Conservation (phyloP, 2,329 filamentous ascomycete genomes). For the Zymoseptoria crescenta region DNA sequence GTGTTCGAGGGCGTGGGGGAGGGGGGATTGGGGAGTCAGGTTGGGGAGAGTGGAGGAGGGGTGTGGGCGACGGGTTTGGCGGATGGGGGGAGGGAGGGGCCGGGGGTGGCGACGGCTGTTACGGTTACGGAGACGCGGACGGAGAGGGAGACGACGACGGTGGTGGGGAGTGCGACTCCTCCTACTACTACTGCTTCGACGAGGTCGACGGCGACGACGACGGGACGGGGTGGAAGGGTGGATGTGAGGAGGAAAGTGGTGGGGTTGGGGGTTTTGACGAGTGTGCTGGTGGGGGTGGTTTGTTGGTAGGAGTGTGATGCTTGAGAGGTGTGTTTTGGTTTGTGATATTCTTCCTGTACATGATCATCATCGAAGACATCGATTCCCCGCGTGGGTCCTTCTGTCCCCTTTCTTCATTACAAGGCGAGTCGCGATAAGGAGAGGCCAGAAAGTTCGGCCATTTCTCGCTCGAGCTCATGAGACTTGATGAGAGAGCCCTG, state of each 20-base stretch:
- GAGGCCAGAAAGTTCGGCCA: too few relatives aligned
- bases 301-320: not conserved
- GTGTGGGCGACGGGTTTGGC: not conserved
- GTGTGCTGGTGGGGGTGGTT: not conserved
- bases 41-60: not conserved
- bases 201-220: not conserved
- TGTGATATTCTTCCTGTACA: not conserved
- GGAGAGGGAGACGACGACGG: not conserved
- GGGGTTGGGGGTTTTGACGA: not conserved
- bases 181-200: not conserved
- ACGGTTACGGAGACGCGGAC: not conserved
- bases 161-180: too few relatives aligned
- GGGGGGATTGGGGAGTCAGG: not conserved
- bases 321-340: not conserved
- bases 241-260: not conserved
- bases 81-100: not conserved
- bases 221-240: not conserved
- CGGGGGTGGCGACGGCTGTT: not conserved
- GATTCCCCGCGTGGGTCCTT: too few relatives aligned
- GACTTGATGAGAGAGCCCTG: too few relatives aligned
- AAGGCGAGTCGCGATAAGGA: too few relatives aligned
- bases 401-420: too few relatives aligned
- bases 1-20: not conserved
- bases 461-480: too few relatives aligned
- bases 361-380: too few relatives aligned